Percentiles rank a stretch among this genome's conserved stretches.
phyloP scores from a whole-genome alignment of 441 rosid genomes.

The Sinapis alba region DNA sequence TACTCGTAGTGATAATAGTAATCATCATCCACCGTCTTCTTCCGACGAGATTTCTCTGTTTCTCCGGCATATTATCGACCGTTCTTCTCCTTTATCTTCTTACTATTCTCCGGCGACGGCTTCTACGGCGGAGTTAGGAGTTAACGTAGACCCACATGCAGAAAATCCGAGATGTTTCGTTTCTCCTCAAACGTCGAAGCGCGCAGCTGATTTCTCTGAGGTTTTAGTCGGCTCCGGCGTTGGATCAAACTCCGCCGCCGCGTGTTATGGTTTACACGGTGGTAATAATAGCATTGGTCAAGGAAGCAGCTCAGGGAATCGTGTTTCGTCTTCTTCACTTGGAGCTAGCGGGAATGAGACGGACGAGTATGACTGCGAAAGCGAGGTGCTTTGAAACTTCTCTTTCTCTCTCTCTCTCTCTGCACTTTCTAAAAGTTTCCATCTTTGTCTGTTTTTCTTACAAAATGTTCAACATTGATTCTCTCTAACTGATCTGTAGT shows the following conservation, averaged over 20 bases:
- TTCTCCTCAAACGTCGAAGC: constrained; percentile 23
- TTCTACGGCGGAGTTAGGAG: background rate
- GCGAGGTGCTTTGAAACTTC: constrained; percentile 57
- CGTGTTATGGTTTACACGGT: constrained; percentile 36
- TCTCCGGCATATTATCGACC: constrained; percentile 59
- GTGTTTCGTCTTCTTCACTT: constrained; percentile 48
- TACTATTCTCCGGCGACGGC: constrained; percentile 30
- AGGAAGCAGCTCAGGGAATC: constrained; percentile 31
- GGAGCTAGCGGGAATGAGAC: constrained; percentile 66
- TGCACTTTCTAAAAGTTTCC: constrained; percentile 12
- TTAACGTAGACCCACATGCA: constrained; percentile 22
- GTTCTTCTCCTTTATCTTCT: constrained; percentile 49
- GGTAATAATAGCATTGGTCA: constrained; percentile 22
- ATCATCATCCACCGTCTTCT: constrained; percentile 33
- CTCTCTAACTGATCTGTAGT: constrained; percentile 32
- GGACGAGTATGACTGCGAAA: constrained; percentile 71
- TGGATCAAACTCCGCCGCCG: constrained; percentile 30
- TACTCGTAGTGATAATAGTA: constrained; percentile 9
- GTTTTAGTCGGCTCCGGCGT: constrained; percentile 19
- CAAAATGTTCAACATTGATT: background rate
- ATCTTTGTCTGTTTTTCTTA: constrained; percentile 12
- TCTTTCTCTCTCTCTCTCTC: background rate
- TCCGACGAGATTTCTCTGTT: constrained; percentile 67
- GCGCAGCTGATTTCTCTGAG: constrained; percentile 36
- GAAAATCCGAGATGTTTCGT: constrained; percentile 29